phyloP scores from a whole-genome alignment of 352 stramenopile species.

The Halophytophthora batemanensis region DNA sequence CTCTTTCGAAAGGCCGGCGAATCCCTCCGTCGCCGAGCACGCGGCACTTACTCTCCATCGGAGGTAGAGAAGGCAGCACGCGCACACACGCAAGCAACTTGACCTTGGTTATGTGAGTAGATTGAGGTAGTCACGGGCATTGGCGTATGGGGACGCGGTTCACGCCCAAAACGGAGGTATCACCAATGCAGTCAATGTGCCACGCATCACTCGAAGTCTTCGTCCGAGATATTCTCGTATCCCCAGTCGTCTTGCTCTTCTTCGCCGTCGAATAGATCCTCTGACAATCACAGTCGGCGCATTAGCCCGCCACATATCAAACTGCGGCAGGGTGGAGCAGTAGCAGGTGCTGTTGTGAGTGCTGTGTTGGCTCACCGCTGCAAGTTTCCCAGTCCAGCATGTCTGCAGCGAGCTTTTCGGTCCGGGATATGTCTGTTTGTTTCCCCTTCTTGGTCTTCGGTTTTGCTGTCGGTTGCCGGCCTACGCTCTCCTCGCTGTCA shows the following conservation, averaged over 20 bases:
- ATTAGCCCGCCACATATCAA: background rate
- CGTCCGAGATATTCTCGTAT: conserved; percentile 66
- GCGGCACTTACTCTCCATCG: too few relatives aligned
- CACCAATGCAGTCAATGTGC: conserved; percentile 5
- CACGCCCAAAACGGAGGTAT: background rate
- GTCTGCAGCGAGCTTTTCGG: conserved; percentile 34
- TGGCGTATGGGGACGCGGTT: background rate
- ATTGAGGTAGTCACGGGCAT: too few relatives aligned
- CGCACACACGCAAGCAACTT: too few relatives aligned
- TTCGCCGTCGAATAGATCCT: conserved; percentile 30
- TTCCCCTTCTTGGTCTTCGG: conserved; percentile 19
- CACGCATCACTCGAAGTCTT: conserved; percentile 44
- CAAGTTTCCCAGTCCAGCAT: conserved; percentile 66
- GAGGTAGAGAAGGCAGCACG: too few relatives aligned
- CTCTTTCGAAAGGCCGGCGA: too few relatives aligned
- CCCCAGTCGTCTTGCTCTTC: conserved; percentile 33
- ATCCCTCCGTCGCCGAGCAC: too few relatives aligned
- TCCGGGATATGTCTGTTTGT: conserved; percentile 8
- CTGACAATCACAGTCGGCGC: conserved; percentile 11
- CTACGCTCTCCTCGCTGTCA: background rate
- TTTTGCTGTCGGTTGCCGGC: background rate
- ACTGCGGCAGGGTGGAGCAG: background rate
- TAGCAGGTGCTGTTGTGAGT: too few relatives aligned
- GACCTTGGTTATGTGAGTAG: too few relatives aligned
- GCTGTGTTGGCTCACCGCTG: conserved; percentile 38